Evolutionary conservation across 2,329 filamentous ascomycete species (phyloP).

Genomic region (Aspergillus quadricinctus): DNA sequence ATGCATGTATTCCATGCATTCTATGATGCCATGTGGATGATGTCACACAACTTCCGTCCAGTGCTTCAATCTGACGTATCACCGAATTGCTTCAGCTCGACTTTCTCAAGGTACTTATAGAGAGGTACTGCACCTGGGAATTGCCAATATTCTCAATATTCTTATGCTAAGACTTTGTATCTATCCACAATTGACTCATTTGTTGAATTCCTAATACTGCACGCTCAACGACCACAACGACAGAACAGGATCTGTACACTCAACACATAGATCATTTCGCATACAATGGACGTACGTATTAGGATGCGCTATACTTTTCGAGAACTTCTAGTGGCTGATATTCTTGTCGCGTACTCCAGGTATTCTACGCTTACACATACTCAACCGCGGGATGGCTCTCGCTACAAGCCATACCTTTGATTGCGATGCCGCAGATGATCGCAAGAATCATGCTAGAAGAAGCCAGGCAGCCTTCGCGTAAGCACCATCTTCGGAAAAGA

Average conservation of each 20-base stretch:
- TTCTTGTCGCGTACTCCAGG: constrained; percentile 23
- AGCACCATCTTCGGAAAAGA: constrained; percentile 14
- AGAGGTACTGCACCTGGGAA: background rate
- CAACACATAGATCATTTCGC: background rate
- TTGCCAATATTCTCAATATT: background rate
- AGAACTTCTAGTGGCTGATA: constrained; percentile 8
- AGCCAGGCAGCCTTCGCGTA: constrained; percentile 52
- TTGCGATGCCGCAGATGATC: constrained; percentile 58
- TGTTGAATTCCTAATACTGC: background rate
- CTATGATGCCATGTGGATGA: background rate
- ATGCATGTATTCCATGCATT: background rate
- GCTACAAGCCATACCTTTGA: constrained; percentile 49
- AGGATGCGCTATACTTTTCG: background rate
- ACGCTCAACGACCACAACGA: background rate
- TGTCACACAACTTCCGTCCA: background rate
- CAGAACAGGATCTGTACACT: no score
- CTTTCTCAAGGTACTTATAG: background rate
- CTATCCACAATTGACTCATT: background rate
- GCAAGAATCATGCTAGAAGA: constrained; percentile 56
- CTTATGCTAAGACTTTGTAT: background rate
- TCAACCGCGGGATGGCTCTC: constrained; percentile 42
- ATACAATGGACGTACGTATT: constrained; percentile 18
- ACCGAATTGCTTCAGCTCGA: background rate
- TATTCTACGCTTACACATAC: constrained; percentile 44
- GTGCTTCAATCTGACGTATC: background rate